These are phyloP conservation scores for Clarireedia homoeocarpa DNA, from an alignment of 2,329 filamentous ascomycete genomes.

Conservation along the genomic window DNA sequence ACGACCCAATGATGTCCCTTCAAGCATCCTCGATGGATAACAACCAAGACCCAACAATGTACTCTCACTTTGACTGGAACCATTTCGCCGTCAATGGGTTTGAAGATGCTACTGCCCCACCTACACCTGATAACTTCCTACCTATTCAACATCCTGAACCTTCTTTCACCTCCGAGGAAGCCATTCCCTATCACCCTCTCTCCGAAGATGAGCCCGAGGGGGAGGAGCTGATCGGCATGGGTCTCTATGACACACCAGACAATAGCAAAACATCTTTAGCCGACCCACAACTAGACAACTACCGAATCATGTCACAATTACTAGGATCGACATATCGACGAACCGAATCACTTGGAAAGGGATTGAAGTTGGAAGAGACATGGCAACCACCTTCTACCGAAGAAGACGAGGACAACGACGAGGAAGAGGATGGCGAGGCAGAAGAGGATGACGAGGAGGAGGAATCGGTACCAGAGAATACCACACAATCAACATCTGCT, in stretches of 20 bases:
- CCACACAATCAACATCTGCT: background rate
- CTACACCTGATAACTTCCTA: constrained; percentile 52
- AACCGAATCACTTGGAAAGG: constrained; percentile 53
- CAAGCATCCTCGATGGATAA: constrained; percentile 11
- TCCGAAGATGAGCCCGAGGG: constrained; percentile 50
- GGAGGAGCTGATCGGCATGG: constrained; percentile 74
- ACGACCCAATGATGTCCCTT: constrained; percentile 1
- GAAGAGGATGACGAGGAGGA: constrained; percentile 17
- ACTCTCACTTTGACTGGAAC: constrained; percentile 37
- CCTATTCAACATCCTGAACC: constrained; percentile 42
- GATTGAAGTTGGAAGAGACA: constrained; percentile 73
- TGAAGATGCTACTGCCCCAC: constrained; percentile 42
- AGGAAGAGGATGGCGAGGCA: constrained; percentile 31
- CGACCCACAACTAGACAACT: constrained; percentile 45
- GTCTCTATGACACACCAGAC: constrained; percentile 68
- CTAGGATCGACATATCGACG: constrained; percentile 41
- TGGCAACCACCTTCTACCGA: constrained; percentile 59
- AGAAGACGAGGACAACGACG: constrained; percentile 48
- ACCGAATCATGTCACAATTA: constrained; percentile 44
- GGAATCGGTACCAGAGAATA: background rate
- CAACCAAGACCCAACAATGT: constrained; percentile 23
- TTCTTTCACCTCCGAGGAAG: constrained; percentile 40
- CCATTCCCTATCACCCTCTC: constrained; percentile 41
- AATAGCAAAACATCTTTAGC: constrained; percentile 34
- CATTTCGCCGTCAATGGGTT: constrained; percentile 38